These are phyloP conservation scores for Tilletia caries DNA, from an alignment of 1,284 basidiomycete species.

Conservation along the genomic window DNA sequence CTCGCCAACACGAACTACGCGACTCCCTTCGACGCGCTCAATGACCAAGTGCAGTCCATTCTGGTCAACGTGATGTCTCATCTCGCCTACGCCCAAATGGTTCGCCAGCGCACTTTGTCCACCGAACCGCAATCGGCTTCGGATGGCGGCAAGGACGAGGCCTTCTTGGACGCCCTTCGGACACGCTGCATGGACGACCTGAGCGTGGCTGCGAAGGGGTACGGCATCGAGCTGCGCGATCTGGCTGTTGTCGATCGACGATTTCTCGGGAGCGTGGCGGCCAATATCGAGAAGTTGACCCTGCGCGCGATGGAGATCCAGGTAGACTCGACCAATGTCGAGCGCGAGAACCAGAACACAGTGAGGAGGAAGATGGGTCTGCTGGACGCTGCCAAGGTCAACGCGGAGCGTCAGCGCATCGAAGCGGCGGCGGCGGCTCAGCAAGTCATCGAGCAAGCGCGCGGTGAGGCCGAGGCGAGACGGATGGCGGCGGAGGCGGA, in stretches of 20 bases:
- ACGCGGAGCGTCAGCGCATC: conserved; percentile 68
- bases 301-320: conserved; percentile 75
- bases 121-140: conserved; percentile 68
- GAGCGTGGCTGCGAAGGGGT: conserved; percentile 71
- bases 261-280: conserved; percentile 74
- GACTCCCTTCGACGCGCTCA: conserved; percentile 73
- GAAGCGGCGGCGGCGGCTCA: conserved; percentile 71
- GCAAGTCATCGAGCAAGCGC: conserved; percentile 69
- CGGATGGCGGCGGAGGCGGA: conserved; percentile 69
- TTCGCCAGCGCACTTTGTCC: conserved; percentile 72
- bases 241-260: conserved; percentile 76
- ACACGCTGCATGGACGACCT: conserved; percentile 78
- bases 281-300: conserved; percentile 76
- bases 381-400: conserved; percentile 69
- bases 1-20: conserved; percentile 73
- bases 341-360: conserved; percentile 76
- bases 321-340: conserved; percentile 77
- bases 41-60: conserved; percentile 75
- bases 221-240: conserved; percentile 73
- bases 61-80: conserved; percentile 76
- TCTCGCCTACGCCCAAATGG: conserved; percentile 64
- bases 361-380: conserved; percentile 76
- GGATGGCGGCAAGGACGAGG: conserved; percentile 65
- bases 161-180: conserved; percentile 72
- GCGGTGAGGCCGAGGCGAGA: conserved; percentile 70